These are phyloP conservation scores for Echria macrotheca DNA, from an alignment of 495 filamentous ascomycete genomes.

Conservation along the genomic window DNA sequence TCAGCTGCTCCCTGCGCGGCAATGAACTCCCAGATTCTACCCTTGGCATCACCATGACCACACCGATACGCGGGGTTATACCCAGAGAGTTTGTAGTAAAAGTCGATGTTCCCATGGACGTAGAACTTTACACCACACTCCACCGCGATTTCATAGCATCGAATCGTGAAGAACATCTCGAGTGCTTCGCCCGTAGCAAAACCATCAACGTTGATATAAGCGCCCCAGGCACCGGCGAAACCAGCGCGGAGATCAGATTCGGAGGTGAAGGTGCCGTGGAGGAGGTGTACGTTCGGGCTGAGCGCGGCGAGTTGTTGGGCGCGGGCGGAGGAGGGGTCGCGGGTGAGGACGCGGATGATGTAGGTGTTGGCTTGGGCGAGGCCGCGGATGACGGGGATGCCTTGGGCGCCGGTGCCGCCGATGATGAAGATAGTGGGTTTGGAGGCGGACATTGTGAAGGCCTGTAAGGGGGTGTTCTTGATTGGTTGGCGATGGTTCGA, in stretches of 20 bases:
- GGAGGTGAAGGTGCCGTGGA: conserved; percentile 42
- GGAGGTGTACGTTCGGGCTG: conserved; percentile 37
- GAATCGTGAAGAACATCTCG: conserved; percentile 51
- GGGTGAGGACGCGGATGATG: conserved; percentile 44
- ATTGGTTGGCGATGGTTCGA: conserved; percentile 1
- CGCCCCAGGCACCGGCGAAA: conserved; percentile 41
- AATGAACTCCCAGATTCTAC: conserved; percentile 48
- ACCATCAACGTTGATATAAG: conserved; percentile 52
- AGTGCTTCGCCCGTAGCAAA: conserved; percentile 49
- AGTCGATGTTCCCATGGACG: conserved; percentile 48
- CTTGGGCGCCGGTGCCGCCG: conserved; percentile 53
- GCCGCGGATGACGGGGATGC: conserved; percentile 43
- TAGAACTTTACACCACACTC: conserved; percentile 47
- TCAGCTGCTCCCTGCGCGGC: conserved; percentile 25
- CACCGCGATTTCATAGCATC: conserved; percentile 50
- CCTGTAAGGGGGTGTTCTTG: background rate
- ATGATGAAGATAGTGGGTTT: conserved; percentile 28
- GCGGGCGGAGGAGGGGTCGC: conserved; percentile 33
- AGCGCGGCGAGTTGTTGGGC: conserved; percentile 34
- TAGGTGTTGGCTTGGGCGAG: conserved; percentile 39
- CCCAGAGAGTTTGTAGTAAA: conserved; percentile 38
- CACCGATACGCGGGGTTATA: conserved; percentile 40
- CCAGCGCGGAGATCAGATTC: conserved; percentile 39
- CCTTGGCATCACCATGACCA: conserved; percentile 54
- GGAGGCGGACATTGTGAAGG: background rate